Conservation (phyloP, 2,329 filamentous ascomycete species). For the Pyricularia sp. region DNA sequence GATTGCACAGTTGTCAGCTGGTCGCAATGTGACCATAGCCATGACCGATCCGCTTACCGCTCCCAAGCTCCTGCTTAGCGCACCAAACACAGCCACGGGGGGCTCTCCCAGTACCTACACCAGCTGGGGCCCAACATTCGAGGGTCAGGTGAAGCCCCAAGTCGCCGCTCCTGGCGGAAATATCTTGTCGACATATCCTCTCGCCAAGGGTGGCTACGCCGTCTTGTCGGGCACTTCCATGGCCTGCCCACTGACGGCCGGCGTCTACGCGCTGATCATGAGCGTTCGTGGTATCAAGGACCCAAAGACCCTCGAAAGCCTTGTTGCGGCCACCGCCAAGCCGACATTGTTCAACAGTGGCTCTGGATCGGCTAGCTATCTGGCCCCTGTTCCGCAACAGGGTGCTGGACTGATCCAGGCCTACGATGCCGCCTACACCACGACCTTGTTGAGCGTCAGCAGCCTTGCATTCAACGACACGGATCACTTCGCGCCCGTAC, state of each 20-base stretch:
- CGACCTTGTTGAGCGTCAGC: conserved; percentile 38
- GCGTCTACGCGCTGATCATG: conserved; percentile 38
- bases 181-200: conserved; percentile 38
- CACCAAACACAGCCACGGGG: conserved; percentile 28
- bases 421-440: conserved; percentile 42
- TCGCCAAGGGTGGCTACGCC: conserved; percentile 26
- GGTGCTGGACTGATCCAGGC: conserved; percentile 48
- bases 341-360: conserved; percentile 36
- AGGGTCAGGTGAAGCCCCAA: conserved; percentile 34
- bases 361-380: conserved; percentile 18
- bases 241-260: conserved; percentile 31
- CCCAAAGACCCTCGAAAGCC: conserved; percentile 33
- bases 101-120: conserved; percentile 26
- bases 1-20: conserved; percentile 27
- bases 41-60: conserved; percentile 28
- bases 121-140: conserved; percentile 33
- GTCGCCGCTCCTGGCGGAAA: conserved; percentile 32
- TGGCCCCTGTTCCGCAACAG: conserved; percentile 46
- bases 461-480: conserved; percentile 53
- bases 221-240: conserved; percentile 42
- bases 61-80: conserved; percentile 18
- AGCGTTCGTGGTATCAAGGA: conserved; percentile 37
- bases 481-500: conserved; percentile 34
- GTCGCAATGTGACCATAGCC: conserved; percentile 27
- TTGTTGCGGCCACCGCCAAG: conserved; percentile 35